phyloP scores from a whole-genome alignment of 2,329 filamentous ascomycete species.

The Trichoderma sp. region DNA sequence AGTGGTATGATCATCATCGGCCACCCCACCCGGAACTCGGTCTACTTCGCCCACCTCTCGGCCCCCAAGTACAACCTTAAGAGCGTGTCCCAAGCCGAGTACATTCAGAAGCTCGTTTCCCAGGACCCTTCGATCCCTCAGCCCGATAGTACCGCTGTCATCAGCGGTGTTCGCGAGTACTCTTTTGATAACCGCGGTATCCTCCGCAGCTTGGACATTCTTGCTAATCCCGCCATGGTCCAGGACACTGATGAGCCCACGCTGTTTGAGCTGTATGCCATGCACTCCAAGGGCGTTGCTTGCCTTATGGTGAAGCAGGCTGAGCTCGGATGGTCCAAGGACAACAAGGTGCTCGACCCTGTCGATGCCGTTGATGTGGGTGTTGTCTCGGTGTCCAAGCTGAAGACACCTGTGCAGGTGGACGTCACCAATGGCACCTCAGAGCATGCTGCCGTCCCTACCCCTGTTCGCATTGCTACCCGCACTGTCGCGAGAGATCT shows the following conservation, averaged over 20 bases:
- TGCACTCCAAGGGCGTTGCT: constrained; percentile 97
- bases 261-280: constrained; percentile 91
- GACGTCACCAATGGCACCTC: constrained; percentile 37
- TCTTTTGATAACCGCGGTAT: constrained; percentile 84
- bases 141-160: constrained; percentile 92
- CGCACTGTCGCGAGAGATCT: constrained; percentile 38
- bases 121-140: constrained; percentile 72
- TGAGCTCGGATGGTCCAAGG: constrained; percentile 86
- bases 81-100: constrained; percentile 82
- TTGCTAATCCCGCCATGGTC: constrained; percentile 65
- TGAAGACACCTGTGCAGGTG: constrained; percentile 53
- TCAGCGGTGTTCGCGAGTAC: constrained; percentile 94
- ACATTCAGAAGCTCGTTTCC: constrained; percentile 72
- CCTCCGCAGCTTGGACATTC: constrained; percentile 85
- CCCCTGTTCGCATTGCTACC: constrained; percentile 35
- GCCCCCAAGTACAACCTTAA: constrained; percentile 87
- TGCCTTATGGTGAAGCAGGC: constrained; percentile 81
- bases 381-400: constrained; percentile 69
- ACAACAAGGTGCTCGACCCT: constrained; percentile 80
- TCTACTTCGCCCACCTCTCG: constrained; percentile 95
- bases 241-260: constrained; percentile 66
- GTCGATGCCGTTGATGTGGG: constrained; percentile 74
- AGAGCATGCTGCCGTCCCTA: constrained; percentile 28
- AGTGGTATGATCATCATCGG: constrained; percentile 94
- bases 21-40: constrained; percentile 92